Evolutionary conservation across 2,329 filamentous ascomycete genomes (phyloP), one percentile per base, ranked within the genome.

Genomic region (Nannizziopsis arthrosporioides): DNA sequence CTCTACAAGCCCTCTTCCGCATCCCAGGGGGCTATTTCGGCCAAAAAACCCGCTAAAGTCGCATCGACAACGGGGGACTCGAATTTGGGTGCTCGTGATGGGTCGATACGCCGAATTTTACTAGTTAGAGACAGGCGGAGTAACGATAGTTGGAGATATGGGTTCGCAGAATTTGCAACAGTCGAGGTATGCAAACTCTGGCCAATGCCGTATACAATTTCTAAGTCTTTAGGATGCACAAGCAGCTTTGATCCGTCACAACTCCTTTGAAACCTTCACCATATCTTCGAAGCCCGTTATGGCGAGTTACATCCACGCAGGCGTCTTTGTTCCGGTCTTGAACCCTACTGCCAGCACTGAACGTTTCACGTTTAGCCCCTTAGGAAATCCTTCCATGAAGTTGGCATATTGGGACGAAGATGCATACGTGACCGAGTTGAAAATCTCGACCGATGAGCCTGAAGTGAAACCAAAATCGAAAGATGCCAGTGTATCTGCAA

Each of bases 81-180:
- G 15, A 81, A 82, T 10, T 71, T 81, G 1, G 85, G 85, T 35
- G 85, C 86, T 3, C 77, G 75, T 49, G 79, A 82, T 30, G 80
- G 81, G 15, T 86, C 84, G n/a, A 68, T 93, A 7, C 78, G 83
- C 52, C 79, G 86, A 44, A 79, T 92, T 1, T 77, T 92, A 52
- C 68, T 93, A 19, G 81, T 92, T 57, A 78, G 86, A 48, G 84
- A 90, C 59, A 75, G 80, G 39, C 73, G 72, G 51, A 82, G 74
- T 3, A 76, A 85, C 47, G 81, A 85, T 51, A 86, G 82, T 44
- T 85, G 84, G 73, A 78, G 81, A 55, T 93, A 86, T 57, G 86
- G 85, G 0, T 93, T 93, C 64, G 86, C 81, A 1, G 86, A 93
- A 63, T 93, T 89, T 61, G 81, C 78, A 57, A 83, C 78, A 0